A percentile compares a stretch with the other conserved stretches of the same genome.
phyloP scores from a whole-genome alignment of 345 rosid species.

The Hypericum androsaemum region DNA sequence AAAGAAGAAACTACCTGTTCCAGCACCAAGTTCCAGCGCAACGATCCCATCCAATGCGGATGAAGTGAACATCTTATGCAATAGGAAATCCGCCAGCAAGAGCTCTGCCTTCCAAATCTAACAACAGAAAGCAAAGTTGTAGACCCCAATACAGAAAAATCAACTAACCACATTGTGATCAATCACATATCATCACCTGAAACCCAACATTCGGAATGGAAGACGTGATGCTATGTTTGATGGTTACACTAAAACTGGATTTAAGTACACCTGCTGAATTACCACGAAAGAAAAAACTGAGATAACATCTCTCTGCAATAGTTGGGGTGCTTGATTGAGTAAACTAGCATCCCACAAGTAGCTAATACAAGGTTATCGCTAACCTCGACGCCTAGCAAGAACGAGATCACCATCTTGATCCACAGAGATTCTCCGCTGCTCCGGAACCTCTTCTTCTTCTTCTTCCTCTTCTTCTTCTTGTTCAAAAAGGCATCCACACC shows the following conservation, averaged over 20 bases:
- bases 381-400: constrained; percentile 39
- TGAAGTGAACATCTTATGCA: constrained; percentile 61
- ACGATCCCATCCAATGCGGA: constrained; percentile 42
- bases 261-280: constrained; percentile 26
- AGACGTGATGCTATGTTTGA: constrained; percentile 69
- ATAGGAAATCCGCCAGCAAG: constrained; percentile 59
- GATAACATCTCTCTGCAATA: too few relatives aligned
- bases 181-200: constrained; percentile 37
- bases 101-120: constrained; percentile 92
- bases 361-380: not conserved
- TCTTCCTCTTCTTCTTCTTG: constrained; percentile 14
- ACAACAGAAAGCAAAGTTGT: constrained; percentile 11
- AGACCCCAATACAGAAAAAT: not conserved
- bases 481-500: constrained; percentile 23
- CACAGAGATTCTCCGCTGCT: constrained; percentile 16
- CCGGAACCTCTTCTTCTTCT: constrained; percentile 14
- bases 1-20: constrained; percentile 50
- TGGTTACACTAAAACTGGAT: constrained; percentile 35
- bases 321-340: too few relatives aligned
- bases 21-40: constrained; percentile 76
- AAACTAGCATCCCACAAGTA: constrained; percentile 19
- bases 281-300: not conserved
- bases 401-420: constrained; percentile 90
- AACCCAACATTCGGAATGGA: constrained; percentile 66
- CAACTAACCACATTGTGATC: not conserved